Evolutionary conservation across 1,284 basidiomycete species (phyloP).

Genomic region (Leccinum pallidistipes): DNA sequence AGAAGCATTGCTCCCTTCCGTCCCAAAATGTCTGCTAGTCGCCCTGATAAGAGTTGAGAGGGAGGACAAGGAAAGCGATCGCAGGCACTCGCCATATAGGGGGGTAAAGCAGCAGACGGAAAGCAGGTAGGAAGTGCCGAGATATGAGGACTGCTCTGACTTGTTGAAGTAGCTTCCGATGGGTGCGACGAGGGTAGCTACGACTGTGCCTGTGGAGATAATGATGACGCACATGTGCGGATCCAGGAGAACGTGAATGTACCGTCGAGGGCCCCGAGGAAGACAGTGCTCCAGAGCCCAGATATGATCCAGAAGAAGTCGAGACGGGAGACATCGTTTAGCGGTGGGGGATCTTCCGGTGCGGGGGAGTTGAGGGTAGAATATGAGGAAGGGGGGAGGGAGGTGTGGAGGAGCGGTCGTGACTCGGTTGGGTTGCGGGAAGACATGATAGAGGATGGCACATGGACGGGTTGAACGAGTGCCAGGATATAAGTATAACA

Average conservation of each 20-base stretch:
- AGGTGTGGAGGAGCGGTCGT: slow-evolving; percentile 26
- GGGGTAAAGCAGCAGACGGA: slow-evolving; percentile 92
- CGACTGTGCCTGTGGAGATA: slow-evolving; percentile 59
- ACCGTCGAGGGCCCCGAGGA: slow-evolving; percentile 83
- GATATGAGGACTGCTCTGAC: slow-evolving; percentile 80
- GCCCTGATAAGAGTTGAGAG: slow-evolving; percentile 51
- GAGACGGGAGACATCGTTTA: slow-evolving; percentile 36
- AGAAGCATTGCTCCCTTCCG: slow-evolving; percentile 83
- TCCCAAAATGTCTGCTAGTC: slow-evolving; percentile 85
- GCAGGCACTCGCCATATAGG: slow-evolving; percentile 65
- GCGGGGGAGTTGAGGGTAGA: slow-evolving; percentile 34
- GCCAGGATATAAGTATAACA: slow-evolving; percentile 26
- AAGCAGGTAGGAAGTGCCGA: slow-evolving; percentile 85
- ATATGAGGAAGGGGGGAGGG: slow-evolving; percentile 7
- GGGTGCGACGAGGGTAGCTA: slow-evolving; percentile 75
- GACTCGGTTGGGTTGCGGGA: slow-evolving; percentile 21
- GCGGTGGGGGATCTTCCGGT: slow-evolving; percentile 20
- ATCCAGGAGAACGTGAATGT: slow-evolving; percentile 41
- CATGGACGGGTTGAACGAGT: not conserved
- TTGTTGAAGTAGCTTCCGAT: slow-evolving; percentile 80
- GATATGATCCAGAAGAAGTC: slow-evolving; percentile 70
- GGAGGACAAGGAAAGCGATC: slow-evolving; percentile 9
- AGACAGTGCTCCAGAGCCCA: slow-evolving; percentile 76
- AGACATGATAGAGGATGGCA: slow-evolving; percentile 19
- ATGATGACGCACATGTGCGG: not conserved